phyloP scores from a whole-genome alignment of 2,329 filamentous ascomycete genomes.

The Talaromyces marneffei region DNA sequence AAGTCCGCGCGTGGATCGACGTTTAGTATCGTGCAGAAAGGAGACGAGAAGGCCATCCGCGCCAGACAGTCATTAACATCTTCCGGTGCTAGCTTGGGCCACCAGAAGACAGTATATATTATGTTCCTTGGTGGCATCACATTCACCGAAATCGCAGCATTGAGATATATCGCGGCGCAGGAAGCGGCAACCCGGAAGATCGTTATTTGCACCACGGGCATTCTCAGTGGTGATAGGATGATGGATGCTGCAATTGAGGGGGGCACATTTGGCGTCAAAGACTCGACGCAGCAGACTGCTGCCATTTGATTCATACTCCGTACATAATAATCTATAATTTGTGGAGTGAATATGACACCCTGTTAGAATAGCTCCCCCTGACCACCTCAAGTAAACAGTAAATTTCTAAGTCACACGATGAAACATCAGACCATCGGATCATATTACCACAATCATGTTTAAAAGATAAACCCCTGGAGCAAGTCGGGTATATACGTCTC shows the following conservation, averaged over 20 bases:
- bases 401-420: not conserved
- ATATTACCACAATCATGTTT: not conserved
- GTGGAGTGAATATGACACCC: not conserved
- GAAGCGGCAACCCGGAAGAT: constrained; percentile 67
- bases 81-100: constrained; percentile 50
- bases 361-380: not conserved
- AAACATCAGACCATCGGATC: not conserved
- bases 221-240: constrained; percentile 83
- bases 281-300: not conserved
- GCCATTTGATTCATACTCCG: not conserved
- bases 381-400: not conserved
- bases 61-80: constrained; percentile 70
- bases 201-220: constrained; percentile 85
- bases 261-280: constrained; percentile 48
- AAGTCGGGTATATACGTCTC: not conserved
- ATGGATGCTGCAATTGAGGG: constrained; percentile 80
- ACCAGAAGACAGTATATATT: constrained; percentile 84
- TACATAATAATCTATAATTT: not conserved
- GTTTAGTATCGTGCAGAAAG: constrained; percentile 87
- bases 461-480: not conserved
- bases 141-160: constrained; percentile 88
- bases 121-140: constrained; percentile 97
- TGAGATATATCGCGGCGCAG: constrained; percentile 82
- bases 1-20: constrained; percentile 83
- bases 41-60: constrained; percentile 86